Base-by-base conservation (phyloP, 257 asterid genomes). In the Haberlea rhodopensis region DNA sequence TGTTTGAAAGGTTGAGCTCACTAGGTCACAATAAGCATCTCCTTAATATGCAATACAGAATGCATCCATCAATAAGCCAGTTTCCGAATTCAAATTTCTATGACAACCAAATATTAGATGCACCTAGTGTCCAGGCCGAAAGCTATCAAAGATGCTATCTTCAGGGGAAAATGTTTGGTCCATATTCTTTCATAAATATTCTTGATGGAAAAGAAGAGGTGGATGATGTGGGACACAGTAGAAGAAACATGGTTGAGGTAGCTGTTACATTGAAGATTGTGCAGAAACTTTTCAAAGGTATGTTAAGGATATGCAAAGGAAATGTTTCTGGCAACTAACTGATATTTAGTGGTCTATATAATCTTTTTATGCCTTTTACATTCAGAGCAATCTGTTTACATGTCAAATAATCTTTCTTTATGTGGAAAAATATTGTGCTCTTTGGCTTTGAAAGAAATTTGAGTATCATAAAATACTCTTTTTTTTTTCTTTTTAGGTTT, bases 201-300 rank as follows among this genome's bases (percentile, higher is more conserved):
- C 65, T 55, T 34, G 77, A 49, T 5, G 88, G 86, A 23, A 69
- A 27, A 68, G 92, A 87, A 73, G 89, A 87, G 67, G 4, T 37
- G 15, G 87, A 78, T 63, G 81, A 69, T 37, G 66, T 57, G 34
- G 78, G 87, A 18, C 82, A 67, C 52, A 87, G 88, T 23, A 46
- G 43, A 65, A 83, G 81, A 75, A 87, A 87, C 69, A 60, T 77
- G 85, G 85, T 85, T 58, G 94, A 87, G 75, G 94, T 78, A n/a
- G 94, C 87, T 13, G 80, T 83, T 1, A 53, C 67, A 63, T 60
- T 76, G 52, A 79, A 70, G 59, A 62, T 87, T 25, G 80, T 87
- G 51, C 87, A 78, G 2, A 81, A 73, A 54, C 79, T 87, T 40
- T 81, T 40, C 60, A 78, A 69, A 76, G 90, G 95, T 83, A 77